These are phyloP conservation scores for Trichoderma simmonsii DNA, from an alignment of 2,329 filamentous ascomycete species.

Conservation along the genomic window DNA sequence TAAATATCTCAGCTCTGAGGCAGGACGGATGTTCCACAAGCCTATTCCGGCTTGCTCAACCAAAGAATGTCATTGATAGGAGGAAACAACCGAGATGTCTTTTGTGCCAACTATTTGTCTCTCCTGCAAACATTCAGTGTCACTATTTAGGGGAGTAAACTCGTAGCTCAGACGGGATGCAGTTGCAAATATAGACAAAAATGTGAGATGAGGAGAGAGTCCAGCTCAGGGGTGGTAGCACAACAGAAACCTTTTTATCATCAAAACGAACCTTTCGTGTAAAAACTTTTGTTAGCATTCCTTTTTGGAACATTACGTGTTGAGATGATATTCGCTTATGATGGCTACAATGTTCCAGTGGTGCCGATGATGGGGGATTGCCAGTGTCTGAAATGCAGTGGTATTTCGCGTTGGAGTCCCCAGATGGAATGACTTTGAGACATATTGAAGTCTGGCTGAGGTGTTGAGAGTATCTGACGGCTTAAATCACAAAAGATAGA, in stretches of 20 bases:
- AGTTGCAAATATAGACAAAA: too few relatives aligned
- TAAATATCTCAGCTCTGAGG: neutral
- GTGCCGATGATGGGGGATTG: neutral
- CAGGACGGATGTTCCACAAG: neutral
- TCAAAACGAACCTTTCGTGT: neutral
- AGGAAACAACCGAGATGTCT: neutral
- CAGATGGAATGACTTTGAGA: neutral
- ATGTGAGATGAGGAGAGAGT: neutral
- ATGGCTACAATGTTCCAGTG: neutral
- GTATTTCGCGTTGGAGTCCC: neutral
- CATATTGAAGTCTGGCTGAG: neutral
- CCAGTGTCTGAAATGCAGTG: neutral
- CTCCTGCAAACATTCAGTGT: neutral
- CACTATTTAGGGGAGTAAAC: neutral
- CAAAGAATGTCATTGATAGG: neutral
- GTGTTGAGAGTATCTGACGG: neutral
- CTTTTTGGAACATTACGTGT: neutral
- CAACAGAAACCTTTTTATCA: neutral
- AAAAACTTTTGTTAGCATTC: neutral
- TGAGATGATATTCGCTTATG: neutral
- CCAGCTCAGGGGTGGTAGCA: neutral
- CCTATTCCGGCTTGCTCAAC: neutral
- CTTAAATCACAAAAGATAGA: neutral
- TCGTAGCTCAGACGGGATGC: neutral
- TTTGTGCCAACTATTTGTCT: neutral